These are phyloP conservation scores for Recurvomyces mirabilis DNA, from an alignment of 495 filamentous ascomycete genomes.

Conservation along the genomic window DNA sequence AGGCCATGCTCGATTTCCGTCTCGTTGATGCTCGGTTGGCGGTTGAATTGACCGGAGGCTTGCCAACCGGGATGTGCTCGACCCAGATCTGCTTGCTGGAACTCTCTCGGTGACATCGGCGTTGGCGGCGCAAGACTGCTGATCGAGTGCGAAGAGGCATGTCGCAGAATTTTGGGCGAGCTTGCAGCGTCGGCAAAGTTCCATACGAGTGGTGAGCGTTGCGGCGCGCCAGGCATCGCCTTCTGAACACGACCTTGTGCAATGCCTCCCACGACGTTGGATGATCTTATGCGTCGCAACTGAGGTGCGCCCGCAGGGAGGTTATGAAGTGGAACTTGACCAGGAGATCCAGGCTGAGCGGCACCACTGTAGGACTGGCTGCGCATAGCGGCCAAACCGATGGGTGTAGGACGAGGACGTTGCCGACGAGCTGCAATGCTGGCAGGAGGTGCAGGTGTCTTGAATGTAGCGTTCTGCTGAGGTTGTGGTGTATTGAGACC, in stretches of 20 bases:
- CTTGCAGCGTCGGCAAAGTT: constrained; percentile 29
- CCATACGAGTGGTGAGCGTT: constrained; percentile 31
- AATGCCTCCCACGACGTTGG: constrained; percentile 16
- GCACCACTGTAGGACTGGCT: constrained; percentile 30
- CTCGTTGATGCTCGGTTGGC: constrained; percentile 18
- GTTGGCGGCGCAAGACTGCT: constrained; percentile 32
- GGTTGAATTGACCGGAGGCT: constrained; percentile 15
- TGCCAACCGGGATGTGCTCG: constrained; percentile 6
- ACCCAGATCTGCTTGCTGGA: constrained; percentile 4
- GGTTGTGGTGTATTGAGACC: constrained; percentile 16
- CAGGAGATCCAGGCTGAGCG: constrained; percentile 22
- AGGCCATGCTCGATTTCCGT: constrained; percentile 21
- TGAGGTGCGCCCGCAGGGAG: constrained; percentile 14
- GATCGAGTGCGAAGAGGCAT: constrained; percentile 10
- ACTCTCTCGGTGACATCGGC: constrained; percentile 29
- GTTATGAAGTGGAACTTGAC: neutral
- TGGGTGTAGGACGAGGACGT: constrained; percentile 24
- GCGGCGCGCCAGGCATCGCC: constrained; percentile 25
- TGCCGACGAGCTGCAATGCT: constrained; percentile 31
- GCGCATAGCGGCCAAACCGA: constrained; percentile 25
- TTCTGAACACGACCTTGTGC: constrained; percentile 30
- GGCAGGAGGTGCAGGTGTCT: constrained; percentile 24
- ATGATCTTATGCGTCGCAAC: constrained; percentile 32
- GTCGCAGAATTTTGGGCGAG: constrained; percentile 26
- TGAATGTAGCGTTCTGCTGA: constrained; percentile 17